A percentile compares a stretch with the other conserved stretches of the same genome.
These are phyloP conservation scores for Onygenales sp. DNA, from an alignment of 2,329 filamentous ascomycete species.

Conservation along the genomic window DNA sequence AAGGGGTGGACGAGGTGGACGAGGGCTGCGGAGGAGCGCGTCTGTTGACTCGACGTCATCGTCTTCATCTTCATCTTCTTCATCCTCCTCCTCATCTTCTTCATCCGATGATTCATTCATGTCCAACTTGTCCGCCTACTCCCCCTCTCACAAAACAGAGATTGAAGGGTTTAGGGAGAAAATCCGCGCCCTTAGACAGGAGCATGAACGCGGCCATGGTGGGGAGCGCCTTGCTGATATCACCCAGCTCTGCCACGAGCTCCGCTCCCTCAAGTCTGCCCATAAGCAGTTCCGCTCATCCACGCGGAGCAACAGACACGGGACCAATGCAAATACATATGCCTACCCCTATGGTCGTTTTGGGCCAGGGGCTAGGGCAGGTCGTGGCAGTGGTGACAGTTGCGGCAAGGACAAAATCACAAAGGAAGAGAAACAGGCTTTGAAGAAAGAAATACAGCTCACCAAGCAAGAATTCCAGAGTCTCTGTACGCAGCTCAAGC, in stretches of 20 bases:
- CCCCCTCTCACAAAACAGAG: not conserved
- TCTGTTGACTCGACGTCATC: slow-evolving; percentile 10
- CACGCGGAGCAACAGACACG: not conserved
- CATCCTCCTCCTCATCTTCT: slow-evolving; percentile 4
- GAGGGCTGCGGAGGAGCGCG: not conserved
- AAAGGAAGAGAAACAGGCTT: slow-evolving; percentile 19
- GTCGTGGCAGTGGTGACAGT: not conserved
- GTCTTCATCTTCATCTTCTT: slow-evolving; percentile 8
- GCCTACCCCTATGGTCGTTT: not conserved
- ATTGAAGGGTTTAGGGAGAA: not conserved
- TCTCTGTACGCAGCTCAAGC: slow-evolving; percentile 21
- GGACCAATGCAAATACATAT: not conserved
- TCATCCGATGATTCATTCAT: slow-evolving; percentile 3
- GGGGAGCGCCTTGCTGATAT: not conserved
- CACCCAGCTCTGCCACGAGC: slow-evolving; percentile 6
- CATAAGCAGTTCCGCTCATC: slow-evolving; percentile 6
- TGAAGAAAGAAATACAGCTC: slow-evolving; percentile 29
- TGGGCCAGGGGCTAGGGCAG: not conserved
- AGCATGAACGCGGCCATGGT: not conserved
- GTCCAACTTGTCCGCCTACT: not conserved
- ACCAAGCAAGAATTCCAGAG: slow-evolving; percentile 29
- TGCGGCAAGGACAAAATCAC: not conserved
- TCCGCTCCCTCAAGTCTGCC: slow-evolving; percentile 4
- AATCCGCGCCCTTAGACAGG: not conserved
- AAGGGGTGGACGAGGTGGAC: not conserved